These are phyloP conservation scores for Penicillium griseofulvum DNA, from an alignment of 2,329 filamentous ascomycete genomes.

Conservation along the genomic window DNA sequence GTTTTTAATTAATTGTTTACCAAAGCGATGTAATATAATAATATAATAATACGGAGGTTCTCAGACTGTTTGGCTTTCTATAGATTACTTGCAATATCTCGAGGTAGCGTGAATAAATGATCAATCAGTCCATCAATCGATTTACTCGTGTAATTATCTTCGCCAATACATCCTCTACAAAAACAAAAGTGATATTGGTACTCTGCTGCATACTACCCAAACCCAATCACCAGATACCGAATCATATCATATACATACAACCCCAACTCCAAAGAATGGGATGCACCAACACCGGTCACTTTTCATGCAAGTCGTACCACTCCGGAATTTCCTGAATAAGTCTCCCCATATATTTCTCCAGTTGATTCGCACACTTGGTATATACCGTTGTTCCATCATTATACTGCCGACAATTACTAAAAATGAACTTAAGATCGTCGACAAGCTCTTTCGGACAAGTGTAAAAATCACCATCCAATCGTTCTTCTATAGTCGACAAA, in stretches of 20 bases:
- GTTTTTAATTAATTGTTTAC: neutral
- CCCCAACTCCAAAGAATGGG: neutral
- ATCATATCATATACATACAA: neutral
- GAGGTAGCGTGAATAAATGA: neutral
- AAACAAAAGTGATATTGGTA: too few relatives aligned
- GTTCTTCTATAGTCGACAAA: conserved; percentile 90
- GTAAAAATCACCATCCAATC: conserved; percentile 75
- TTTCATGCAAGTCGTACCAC: conserved; percentile 59
- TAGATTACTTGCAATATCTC: neutral
- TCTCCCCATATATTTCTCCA: conserved; percentile 93
- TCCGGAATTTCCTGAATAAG: conserved; percentile 89
- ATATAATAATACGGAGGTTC: neutral
- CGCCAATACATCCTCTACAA: too few relatives aligned
- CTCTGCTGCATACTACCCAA: neutral
- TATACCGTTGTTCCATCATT: conserved; percentile 95
- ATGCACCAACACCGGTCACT: neutral
- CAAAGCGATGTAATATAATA: neutral
- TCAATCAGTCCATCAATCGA: too few relatives aligned
- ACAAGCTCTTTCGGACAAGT: conserved; percentile 87
- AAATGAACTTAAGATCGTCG: conserved; percentile 81
- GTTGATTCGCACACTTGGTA: conserved; percentile 86
- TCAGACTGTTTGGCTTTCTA: neutral
- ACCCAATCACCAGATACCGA: neutral
- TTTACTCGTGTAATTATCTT: too few relatives aligned
- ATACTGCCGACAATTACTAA: conserved; percentile 92